Conservation (phyloP, 164 flowering plant species). For the Nymphaea thermarum region DNA sequence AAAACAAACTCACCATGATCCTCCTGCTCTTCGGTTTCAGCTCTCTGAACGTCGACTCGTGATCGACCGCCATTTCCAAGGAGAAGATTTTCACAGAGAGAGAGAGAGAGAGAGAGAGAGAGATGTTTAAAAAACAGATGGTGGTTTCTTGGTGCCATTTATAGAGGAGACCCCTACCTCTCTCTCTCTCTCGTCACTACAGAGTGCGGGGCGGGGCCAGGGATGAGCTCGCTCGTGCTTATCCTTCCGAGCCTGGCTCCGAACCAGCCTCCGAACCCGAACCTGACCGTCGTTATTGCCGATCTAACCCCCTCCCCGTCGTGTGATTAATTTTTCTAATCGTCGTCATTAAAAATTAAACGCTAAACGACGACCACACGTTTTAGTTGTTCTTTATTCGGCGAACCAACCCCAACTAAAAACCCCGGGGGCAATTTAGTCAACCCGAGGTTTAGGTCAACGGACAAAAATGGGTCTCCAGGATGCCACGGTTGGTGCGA, state of each 20-base stretch:
- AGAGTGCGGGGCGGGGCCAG: conserved; percentile 7
- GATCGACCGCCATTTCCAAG: conserved; percentile 81
- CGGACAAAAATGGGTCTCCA: too few relatives aligned
- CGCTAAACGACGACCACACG: background rate
- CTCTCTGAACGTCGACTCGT: conserved; percentile 50
- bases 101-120: background rate
- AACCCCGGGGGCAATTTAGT: background rate
- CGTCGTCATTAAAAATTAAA: too few relatives aligned
- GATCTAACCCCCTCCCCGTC: background rate
- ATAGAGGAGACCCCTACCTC: conserved; percentile 1
- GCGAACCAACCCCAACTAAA: background rate
- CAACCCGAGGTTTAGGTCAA: too few relatives aligned
- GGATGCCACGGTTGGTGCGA: too few relatives aligned
- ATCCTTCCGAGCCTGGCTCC: conserved; percentile 43
- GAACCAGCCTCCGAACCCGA: conserved; percentile 33
- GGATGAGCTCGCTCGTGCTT: conserved; percentile 35
- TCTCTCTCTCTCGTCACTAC: conserved; percentile 15
- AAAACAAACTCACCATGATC: conserved; percentile 43
- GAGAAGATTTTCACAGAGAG: background rate
- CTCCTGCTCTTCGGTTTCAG: conserved; percentile 65
- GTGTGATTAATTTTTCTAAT: background rate
- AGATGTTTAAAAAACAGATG: conserved; percentile 4
- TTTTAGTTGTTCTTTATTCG: background rate
- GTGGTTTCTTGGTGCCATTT: conserved; percentile 5
- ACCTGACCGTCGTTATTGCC: conserved; percentile 32